phyloP scores from a whole-genome alignment of 345 rosid species.

The Corchorus olitorius region DNA sequence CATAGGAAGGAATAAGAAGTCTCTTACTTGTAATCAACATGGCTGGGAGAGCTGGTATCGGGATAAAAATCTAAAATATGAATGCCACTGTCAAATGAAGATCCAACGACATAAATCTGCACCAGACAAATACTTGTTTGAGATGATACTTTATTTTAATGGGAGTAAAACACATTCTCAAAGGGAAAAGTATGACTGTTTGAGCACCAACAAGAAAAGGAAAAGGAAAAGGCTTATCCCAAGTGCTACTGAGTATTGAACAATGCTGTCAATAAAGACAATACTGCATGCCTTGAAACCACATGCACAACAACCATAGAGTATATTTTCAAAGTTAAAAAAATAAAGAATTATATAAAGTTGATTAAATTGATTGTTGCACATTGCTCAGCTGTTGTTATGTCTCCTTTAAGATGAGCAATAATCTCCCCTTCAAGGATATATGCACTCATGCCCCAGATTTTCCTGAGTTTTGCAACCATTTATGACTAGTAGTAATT shows the following conservation, averaged over 20 bases:
- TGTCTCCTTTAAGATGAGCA: slow-evolving; percentile 1
- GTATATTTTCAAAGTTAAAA: neutral
- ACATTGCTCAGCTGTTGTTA: neutral
- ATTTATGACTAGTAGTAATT: neutral
- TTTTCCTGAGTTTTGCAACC: neutral
- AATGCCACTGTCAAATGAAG: slow-evolving; percentile 71
- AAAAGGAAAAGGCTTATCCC: neutral
- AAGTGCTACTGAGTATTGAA: neutral
- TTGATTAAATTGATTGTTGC: neutral
- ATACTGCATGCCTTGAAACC: neutral
- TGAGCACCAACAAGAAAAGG: neutral
- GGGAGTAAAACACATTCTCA: slow-evolving; percentile 2
- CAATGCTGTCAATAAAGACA: neutral
- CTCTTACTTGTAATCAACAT: slow-evolving; percentile 76
- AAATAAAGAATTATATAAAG: neutral
- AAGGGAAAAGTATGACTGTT: neutral
- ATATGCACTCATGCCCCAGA: neutral
- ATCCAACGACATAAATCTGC: slow-evolving; percentile 84
- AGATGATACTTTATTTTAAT: neutral
- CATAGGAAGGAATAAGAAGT: neutral
- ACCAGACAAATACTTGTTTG: slow-evolving; percentile 9
- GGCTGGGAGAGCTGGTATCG: slow-evolving; percentile 73
- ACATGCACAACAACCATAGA: neutral
- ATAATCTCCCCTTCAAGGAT: neutral
- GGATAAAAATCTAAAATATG: slow-evolving; percentile 93